Base-by-base conservation (phyloP, 306 rosid species). In the Malus fusca region DNA sequence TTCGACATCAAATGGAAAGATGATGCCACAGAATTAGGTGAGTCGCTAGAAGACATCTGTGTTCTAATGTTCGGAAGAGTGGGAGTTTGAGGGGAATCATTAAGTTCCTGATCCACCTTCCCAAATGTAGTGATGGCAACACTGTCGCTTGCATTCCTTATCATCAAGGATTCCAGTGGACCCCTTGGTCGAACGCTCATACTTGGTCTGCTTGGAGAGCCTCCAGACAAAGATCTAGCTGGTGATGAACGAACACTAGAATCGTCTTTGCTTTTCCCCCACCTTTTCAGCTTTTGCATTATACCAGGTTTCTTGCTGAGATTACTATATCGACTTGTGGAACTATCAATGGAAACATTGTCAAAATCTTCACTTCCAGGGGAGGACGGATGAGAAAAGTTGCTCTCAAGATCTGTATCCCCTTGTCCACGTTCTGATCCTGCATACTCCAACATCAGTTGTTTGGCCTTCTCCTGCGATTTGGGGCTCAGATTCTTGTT, bases 331-430 rank as follows among this genome's bases (percentile, higher is more conserved):
- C 89, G 90, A 80, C 96, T 89, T 1, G 33, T 78, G 53, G 83
- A 89, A 88, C 99, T 95, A 72, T 96, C 97, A 19, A 92, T 83
- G 26, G 98, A 96, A 71, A 86, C 87, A 87, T 90, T 96, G 64
- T 92, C 99, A 76, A 92, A 89, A 79, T 96, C 99, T 79, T 96
- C 99, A 81, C 99, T 96, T 78, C 99, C 97, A 6, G 99, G 97
- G 77, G 99, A 95, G 75, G 99, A 95, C 15, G 97, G 97, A 56
- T 96, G 98, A 66, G 98, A 96, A 77, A 88, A 88, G 81, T 96
- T 92, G 87, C 99, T 96, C 37, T 96, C 99, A 33, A 90, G 79
- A 80, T 95, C 99, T 26, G 99, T 92, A 77, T 95, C 99, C 31
- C 91, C 96, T 81, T 92, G 99, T 37, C 97, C 98, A 3, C 97